Percentiles rank a stretch among this genome's conserved stretches.
phyloP scores from a whole-genome alignment of 1,284 basidiomycete genomes.

The Schizophyllum commune region DNA sequence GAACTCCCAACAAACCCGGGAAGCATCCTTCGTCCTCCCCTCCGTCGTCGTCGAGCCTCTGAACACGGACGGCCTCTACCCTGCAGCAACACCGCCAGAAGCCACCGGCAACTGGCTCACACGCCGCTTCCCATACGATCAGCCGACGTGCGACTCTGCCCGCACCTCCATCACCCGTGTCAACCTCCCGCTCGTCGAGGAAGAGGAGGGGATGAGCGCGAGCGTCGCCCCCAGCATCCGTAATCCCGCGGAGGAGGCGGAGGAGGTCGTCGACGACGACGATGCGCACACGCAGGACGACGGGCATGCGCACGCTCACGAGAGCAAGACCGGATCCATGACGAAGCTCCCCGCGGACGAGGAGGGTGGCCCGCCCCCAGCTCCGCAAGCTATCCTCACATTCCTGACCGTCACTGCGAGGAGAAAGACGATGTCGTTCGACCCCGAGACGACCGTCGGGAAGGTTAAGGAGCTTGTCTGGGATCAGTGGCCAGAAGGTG shows the following conservation, averaged over 20 bases:
- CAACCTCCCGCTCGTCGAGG: background rate
- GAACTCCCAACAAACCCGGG: background rate
- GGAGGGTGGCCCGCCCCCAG: conserved; percentile 8
- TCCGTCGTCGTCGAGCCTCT: background rate
- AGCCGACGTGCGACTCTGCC: background rate
- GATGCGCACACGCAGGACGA: background rate
- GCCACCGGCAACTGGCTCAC: background rate
- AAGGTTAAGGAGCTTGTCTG: conserved; percentile 80
- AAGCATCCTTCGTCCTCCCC: background rate
- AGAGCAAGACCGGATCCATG: background rate
- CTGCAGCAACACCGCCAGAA: background rate
- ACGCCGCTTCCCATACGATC: background rate
- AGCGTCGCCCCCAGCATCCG: background rate
- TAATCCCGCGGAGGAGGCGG: background rate
- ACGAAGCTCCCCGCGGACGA: conserved; percentile 1
- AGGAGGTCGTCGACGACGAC: background rate
- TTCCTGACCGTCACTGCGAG: conserved; percentile 74
- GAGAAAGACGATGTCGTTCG: conserved; percentile 69
- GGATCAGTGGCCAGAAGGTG: conserved; percentile 77
- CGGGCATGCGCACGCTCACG: background rate
- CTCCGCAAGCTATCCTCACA: conserved; percentile 58
- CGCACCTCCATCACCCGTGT: conserved; percentile 3
- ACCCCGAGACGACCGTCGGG: conserved; percentile 71
- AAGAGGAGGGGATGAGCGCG: background rate
- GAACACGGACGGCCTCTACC: background rate